These are phyloP conservation scores for Aureobasidium namibiae DNA, from an alignment of 2,329 filamentous ascomycete species.

Conservation along the genomic window DNA sequence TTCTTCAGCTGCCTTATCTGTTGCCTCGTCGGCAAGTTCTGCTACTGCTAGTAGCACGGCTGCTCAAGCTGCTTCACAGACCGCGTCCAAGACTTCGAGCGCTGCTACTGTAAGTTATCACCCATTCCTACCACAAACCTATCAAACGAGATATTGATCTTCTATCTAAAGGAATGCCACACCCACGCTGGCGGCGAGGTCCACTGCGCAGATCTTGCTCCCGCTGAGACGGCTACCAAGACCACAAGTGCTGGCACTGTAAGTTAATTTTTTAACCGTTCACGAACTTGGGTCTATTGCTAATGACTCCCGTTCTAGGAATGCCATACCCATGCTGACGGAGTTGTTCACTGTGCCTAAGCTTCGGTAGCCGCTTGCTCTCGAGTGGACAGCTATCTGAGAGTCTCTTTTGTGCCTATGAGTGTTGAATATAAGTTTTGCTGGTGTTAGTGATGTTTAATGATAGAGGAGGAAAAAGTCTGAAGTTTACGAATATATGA, in stretches of 20 bases:
- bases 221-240: slow-evolving; percentile 51
- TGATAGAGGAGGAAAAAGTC: too few species aligned
- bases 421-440: too few species aligned
- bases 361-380: too few species aligned
- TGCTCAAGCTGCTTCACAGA: slow-evolving; percentile 27
- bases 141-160: too few species aligned
- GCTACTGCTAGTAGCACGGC: neutral
- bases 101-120: slow-evolving; percentile 60
- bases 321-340: slow-evolving; percentile 22
- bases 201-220: slow-evolving; percentile 16
- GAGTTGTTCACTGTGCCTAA: slow-evolving; percentile 20
- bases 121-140: slow-evolving; percentile 42
- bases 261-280: slow-evolving; percentile 64
- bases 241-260: slow-evolving; percentile 56
- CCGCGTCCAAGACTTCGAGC: slow-evolving; percentile 64
- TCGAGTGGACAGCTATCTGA: too few species aligned
- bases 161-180: slow-evolving; percentile 22
- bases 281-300: neutral
- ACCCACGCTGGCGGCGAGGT: slow-evolving; percentile 21
- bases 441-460: too few species aligned
- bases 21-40: slow-evolving; percentile 15
- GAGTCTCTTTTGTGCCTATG: too few species aligned
- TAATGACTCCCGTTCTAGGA: slow-evolving; percentile 13
- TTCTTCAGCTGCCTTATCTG: neutral
- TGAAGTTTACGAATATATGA: too few species aligned